Base-by-base conservation (phyloP, 2,329 filamentous ascomycete genomes). In the Clonostachys solani region DNA sequence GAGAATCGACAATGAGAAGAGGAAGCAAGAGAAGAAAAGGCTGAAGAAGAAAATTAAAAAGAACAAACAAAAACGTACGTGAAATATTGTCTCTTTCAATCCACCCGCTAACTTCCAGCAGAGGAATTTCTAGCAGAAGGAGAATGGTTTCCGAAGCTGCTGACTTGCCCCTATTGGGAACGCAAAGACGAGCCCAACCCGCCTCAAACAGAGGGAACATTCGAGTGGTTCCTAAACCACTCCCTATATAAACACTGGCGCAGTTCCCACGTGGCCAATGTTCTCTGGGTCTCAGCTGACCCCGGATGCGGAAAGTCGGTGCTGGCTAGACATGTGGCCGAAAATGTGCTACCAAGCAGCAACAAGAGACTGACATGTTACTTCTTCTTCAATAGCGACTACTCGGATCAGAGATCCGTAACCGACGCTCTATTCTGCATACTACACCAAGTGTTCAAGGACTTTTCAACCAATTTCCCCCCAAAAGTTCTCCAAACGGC, bases 251-350 rank as follows among this genome's bases (percentile, higher is more conserved):
- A 36, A 2, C 33, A 48, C 10, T 68, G 61, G 65, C 49, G 12
- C 34, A 17, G 55, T 5, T 60, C 46, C 34, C 3, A 8, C 2
- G 8, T 33, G 5, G 50, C 59, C 36, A 52, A 57, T 47, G 54
- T 69, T 17, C 60, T 71, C 18, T 69, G 60, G 59, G 60, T 71
- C 2, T 71, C 69, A 23, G 70, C 68, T 9, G 63, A 72, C 45
- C 71, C 70, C 4, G 71, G 70, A 0, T 71, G 66, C 40, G 70
- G 69, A 9, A 73, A 74, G 50, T 72, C 71, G 0, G 70, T 73
- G 8, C 50, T 74, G 2, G 57, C 64, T 12, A 68, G 54, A 48
- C 58, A 61, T 34, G 49, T 74, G 2, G 54, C 66, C 0, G 67
- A 73, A 23, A 15, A 52, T 0, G 45, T 60, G 0, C 48, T 71